Conservation (phyloP, 257 asterid species). For the Rauvolfia tetraphylla region DNA sequence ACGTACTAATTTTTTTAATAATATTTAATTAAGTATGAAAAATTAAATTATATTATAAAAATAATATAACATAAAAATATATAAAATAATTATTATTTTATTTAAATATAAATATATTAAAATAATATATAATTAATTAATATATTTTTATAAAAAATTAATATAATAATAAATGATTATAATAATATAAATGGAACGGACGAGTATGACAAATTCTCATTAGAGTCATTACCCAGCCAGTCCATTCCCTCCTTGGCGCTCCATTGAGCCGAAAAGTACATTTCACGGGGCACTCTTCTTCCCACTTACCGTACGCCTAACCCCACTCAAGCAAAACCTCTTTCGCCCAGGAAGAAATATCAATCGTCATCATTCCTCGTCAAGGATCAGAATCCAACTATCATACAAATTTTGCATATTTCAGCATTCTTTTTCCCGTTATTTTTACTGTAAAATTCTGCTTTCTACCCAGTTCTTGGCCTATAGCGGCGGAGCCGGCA, state of each 20-base stretch:
- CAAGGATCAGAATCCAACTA: neutral
- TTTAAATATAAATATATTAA: too few species aligned
- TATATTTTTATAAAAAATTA: too few species aligned
- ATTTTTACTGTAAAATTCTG: neutral
- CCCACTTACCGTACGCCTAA: constrained; percentile 10
- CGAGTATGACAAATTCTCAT: neutral
- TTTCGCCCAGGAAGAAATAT: neutral
- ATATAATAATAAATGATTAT: too few species aligned
- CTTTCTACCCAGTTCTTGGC: neutral
- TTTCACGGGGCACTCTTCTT: constrained; percentile 4
- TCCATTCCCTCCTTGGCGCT: neutral
- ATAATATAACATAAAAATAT: too few species aligned
- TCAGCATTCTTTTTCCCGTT: neutral
- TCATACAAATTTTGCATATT: neutral
- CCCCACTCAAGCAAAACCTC: constrained; percentile 1
- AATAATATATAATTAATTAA: too few species aligned
- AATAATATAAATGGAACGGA: too few species aligned
- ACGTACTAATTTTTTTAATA: too few species aligned
- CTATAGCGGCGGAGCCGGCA: neutral
- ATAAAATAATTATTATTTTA: too few species aligned
- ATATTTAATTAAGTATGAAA: too few species aligned
- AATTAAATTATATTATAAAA: too few species aligned
- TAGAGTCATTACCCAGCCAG: too few species aligned
- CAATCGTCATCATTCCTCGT: neutral
- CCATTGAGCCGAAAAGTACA: too few species aligned